These are phyloP conservation scores for Cadophora sp. DNA, from an alignment of 2,329 filamentous ascomycete genomes.

Conservation along the genomic window DNA sequence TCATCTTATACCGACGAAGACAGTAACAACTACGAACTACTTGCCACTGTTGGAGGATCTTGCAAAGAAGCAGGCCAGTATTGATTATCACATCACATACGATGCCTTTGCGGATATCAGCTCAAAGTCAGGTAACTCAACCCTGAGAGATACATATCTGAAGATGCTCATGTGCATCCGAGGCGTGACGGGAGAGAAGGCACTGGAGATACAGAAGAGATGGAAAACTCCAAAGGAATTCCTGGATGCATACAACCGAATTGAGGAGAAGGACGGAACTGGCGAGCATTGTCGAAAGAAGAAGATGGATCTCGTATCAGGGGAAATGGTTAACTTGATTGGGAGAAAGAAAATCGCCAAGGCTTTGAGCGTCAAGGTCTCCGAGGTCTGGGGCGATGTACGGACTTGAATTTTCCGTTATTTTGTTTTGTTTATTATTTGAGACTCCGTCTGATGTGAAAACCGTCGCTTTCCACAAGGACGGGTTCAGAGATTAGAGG, in stretches of 20 bases:
- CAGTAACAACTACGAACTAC: constrained; percentile 71
- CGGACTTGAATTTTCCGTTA: not conserved
- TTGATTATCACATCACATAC: constrained; percentile 70
- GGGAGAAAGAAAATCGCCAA: constrained; percentile 74
- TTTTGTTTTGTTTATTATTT: not conserved
- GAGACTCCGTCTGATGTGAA: not conserved
- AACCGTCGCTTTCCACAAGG: not conserved
- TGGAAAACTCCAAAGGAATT: constrained; percentile 79
- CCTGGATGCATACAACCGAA: constrained; percentile 70
- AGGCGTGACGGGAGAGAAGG: constrained; percentile 78
- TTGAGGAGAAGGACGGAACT: constrained; percentile 51
- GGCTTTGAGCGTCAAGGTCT: constrained; percentile 70
- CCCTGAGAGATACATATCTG: constrained; percentile 75
- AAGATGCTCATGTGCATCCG: constrained; percentile 88
- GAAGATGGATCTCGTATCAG: constrained; percentile 65
- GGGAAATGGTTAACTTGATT: constrained; percentile 62
- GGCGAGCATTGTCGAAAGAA: constrained; percentile 55
- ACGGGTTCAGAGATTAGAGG: not conserved
- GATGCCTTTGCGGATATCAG: constrained; percentile 73
- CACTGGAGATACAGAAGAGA: constrained; percentile 78
- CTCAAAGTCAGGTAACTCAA: constrained; percentile 78
- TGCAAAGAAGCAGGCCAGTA: constrained; percentile 56
- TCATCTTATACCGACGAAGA: constrained; percentile 68
- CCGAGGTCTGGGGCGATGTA: constrained; percentile 71
- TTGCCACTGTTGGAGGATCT: constrained; percentile 67